phyloP scores from a whole-genome alignment of 495 filamentous ascomycete genomes.

The Neurospora hispaniola region DNA sequence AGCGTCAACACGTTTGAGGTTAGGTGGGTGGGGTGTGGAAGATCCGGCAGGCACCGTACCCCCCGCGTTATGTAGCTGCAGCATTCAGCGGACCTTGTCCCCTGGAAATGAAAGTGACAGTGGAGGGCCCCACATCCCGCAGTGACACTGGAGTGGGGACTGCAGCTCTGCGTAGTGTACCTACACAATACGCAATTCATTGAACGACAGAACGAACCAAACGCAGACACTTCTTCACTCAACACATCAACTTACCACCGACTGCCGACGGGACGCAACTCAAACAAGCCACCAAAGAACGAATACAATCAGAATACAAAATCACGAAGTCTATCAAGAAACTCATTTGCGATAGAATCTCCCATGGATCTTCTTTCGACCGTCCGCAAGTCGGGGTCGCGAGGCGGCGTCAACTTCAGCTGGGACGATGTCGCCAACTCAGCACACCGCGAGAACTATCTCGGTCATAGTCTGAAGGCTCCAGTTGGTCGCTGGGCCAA shows the following conservation, averaged over 20 bases:
- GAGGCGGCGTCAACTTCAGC: conserved; percentile 89
- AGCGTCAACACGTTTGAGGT: not conserved
- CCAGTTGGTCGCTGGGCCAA: conserved; percentile 95
- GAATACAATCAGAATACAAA: not conserved
- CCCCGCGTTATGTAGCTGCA: not conserved
- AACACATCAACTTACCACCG: not conserved
- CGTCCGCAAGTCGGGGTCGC: conserved; percentile 86
- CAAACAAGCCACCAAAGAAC: not conserved
- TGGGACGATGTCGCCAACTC: conserved; percentile 91
- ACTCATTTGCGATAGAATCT: not conserved
- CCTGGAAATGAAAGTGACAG: not conserved
- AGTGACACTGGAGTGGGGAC: not conserved
- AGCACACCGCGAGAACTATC: conserved; percentile 88
- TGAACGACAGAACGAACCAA: not conserved
- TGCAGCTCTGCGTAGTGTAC: no score
- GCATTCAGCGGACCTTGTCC: not conserved
- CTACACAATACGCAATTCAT: not conserved
- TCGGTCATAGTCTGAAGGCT: conserved; percentile 92
- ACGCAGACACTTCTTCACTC: not conserved
- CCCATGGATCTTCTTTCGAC: conserved; percentile 88
- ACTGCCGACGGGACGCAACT: not conserved
- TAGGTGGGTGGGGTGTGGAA: not conserved
- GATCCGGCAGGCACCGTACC: not conserved
- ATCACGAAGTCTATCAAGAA: not conserved
- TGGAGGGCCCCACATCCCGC: not conserved